Evolutionary conservation across 441 rosid genomes (phyloP).

Genomic region (Syzygium malaccense): DNA sequence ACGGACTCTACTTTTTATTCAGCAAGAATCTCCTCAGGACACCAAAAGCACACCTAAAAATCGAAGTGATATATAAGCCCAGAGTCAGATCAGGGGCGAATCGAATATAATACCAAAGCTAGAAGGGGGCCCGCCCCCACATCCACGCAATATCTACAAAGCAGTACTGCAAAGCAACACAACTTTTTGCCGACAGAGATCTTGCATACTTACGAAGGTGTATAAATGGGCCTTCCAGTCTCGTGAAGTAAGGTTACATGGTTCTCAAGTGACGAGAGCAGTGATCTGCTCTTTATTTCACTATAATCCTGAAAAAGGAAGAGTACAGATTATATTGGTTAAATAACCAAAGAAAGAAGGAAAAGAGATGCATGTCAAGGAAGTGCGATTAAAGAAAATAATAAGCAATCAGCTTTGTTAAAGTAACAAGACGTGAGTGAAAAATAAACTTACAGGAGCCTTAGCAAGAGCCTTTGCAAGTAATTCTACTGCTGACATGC

Average conservation of each 20-base stretch:
- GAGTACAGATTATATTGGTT: background rate
- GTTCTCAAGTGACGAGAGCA: slow-evolving; percentile 76
- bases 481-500: slow-evolving; percentile 66
- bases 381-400: background rate
- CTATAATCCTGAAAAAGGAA: slow-evolving; percentile 57
- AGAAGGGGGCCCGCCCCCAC: background rate
- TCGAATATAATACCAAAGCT: background rate
- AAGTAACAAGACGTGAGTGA: background rate
- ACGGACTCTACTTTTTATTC: slow-evolving; percentile 72
- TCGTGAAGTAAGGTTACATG: slow-evolving; percentile 68
- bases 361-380: background rate
- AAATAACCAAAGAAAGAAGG: background rate
- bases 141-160: background rate
- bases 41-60: slow-evolving; percentile 50
- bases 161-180: background rate
- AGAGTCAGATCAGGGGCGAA: background rate
- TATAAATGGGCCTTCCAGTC: slow-evolving; percentile 52
- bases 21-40: slow-evolving; percentile 65
- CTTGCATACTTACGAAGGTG: slow-evolving; percentile 55
- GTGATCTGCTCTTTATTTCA: slow-evolving; percentile 80
- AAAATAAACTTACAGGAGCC: slow-evolving; percentile 44
- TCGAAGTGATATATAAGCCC: background rate
- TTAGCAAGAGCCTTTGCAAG: slow-evolving; percentile 92
- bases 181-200: background rate
- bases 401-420: background rate